Evolutionary conservation across 2,329 filamentous ascomycete genomes (phyloP), one percentile per base, ranked within the genome.

Genomic region (Trichothecium sympodiale): DNA sequence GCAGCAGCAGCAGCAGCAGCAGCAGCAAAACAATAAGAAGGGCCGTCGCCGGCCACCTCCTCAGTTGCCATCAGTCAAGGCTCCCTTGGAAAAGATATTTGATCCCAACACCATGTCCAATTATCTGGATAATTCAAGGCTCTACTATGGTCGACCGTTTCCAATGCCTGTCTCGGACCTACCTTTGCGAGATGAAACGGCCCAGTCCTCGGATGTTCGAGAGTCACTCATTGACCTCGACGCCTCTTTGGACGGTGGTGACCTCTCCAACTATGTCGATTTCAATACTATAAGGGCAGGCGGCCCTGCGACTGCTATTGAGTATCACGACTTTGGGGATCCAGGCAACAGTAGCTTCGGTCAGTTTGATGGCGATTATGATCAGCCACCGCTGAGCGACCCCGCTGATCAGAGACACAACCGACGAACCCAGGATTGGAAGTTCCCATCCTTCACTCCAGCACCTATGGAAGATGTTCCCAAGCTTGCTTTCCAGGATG

Each of bases 221-320:
- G 74, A 80, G 47, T 77, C 75, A 1, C 62, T 80, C n/a, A 80
- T 80, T 38, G 75, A 80, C 45, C 63, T 80, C 7, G 77, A 79
- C 41, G 70, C 65, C 3, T 77, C 74, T 14, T 57, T 80, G 6
- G 61, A 67, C 30, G 71, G 70, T 2, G 66, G 60, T 27, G 69
- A 71, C 4, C 57, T 75, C 1, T 72, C 74, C 1, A 67, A 62
- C 36, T 79, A 77, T 41, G 67, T 68, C 27, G 74, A 79, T 43
- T 63, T 79, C 63, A 69, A 71, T 36, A 80, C 75, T 4, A 72
- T 80, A 42, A 67, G 59, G 41, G 62, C 67, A n/a, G 61, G 56
- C 6, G 61, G 64, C 14, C 59, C 63, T 8, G 60, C 64, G 23
- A 52, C 54, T 17, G 67, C 69, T 1, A 60, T 64, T 39, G 69